Evolutionary conservation across 169 alveolate species (phyloP).

Genomic region (Pseudocohnilembus persalinus): DNA sequence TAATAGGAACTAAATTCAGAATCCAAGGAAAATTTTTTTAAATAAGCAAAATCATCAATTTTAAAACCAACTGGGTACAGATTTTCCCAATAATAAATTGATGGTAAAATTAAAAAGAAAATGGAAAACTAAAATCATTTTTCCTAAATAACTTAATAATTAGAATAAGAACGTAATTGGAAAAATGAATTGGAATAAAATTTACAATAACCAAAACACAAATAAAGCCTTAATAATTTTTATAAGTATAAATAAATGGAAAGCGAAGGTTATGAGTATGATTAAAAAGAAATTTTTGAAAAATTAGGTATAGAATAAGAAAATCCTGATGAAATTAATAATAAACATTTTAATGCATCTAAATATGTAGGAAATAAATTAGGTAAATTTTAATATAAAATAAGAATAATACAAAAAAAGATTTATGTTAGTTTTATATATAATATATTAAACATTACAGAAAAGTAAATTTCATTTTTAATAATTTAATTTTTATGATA

Average conservation of each 20-base stretch:
- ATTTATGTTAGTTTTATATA: no score
- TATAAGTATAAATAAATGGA: not conserved
- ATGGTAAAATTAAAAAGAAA: not conserved
- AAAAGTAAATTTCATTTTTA: no score
- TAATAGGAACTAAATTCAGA: no score
- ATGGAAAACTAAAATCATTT: not conserved
- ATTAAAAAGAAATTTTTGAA: not conserved
- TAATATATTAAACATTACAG: no score
- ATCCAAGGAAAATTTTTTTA: no score
- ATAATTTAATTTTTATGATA: no score
- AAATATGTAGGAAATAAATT: not conserved
- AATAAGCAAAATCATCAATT: not conserved
- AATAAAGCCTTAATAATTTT: no score
- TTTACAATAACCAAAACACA: no score
- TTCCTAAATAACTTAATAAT: no score
- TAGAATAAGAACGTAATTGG: not conserved
- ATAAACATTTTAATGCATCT: not conserved
- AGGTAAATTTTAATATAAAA: no score
- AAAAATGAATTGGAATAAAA: not conserved
- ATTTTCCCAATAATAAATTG: not conserved
- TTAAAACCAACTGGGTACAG: not conserved
- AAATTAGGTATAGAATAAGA: not conserved
- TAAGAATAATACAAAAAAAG: no score
- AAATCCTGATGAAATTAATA: not conserved
- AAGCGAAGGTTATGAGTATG: not conserved